A percentile compares a stretch with the other conserved stretches of the same genome.
Conservation (phyloP, 78 protist genomes). For the Cyanophora paradoxa region DNA sequence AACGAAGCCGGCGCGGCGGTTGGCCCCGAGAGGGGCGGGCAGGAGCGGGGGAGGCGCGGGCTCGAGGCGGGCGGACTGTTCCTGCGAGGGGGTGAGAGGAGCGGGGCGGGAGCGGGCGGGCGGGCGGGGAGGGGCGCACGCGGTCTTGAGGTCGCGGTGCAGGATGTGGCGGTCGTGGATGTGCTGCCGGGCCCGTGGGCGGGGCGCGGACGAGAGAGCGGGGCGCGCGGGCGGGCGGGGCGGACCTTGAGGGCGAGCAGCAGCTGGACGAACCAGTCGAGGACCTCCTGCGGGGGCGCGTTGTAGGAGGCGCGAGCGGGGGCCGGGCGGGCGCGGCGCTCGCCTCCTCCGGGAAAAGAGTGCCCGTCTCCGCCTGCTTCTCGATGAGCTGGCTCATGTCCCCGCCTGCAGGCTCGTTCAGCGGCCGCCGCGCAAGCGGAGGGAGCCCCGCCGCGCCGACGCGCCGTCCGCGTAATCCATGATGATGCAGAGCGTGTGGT, state of each 20-base stretch:
- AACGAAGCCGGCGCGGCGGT: too few relatives aligned
- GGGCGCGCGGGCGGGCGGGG: conserved; percentile 10
- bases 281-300: neutral
- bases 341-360: conserved; percentile 1
- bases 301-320: too few relatives aligned
- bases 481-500: conserved; percentile 60
- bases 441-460: conserved; percentile 5
- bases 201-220: conserved; percentile 65
- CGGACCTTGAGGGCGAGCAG: neutral
- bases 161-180: conserved; percentile 70
- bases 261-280: conserved; percentile 34
- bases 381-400: conserved; percentile 8
- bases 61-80: too few relatives aligned
- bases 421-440: too few relatives aligned
- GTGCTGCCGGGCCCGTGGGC: too few relatives aligned
- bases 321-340: neutral
- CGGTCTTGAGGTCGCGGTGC: conserved; percentile 79
- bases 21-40: too few relatives aligned
- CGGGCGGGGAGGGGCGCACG: neutral
- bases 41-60: too few relatives aligned
- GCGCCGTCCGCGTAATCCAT: conserved; percentile 87
- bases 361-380: neutral
- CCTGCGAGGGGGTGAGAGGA: conserved; percentile 28
- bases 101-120: neutral
- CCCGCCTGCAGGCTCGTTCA: too few relatives aligned